phyloP scores from a whole-genome alignment of 257 asterid species.

The Petunia secreta region DNA sequence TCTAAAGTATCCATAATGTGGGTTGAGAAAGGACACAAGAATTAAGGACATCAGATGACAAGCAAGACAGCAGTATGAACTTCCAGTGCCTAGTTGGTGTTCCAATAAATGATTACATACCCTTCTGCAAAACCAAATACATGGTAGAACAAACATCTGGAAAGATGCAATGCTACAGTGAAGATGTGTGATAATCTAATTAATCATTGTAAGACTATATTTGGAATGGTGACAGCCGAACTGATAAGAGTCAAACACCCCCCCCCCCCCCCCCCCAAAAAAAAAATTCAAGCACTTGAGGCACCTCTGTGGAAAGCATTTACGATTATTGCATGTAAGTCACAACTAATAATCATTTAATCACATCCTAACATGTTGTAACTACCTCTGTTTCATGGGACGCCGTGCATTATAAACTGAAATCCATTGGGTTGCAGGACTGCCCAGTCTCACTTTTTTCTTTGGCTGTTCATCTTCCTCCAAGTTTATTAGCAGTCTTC shows the following conservation, averaged over 20 bases:
- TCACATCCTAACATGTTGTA: no score
- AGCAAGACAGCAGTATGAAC: background rate
- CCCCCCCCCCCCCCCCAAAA: background rate
- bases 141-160: background rate
- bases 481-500: constrained; percentile 82
- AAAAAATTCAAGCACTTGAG: constrained; percentile 1
- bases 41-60: background rate
- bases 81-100: background rate
- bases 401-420: constrained; percentile 92
- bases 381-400: constrained; percentile 95
- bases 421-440: constrained; percentile 98
- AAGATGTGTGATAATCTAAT: background rate
- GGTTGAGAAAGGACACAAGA: background rate
- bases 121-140: background rate
- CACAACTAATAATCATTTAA: background rate
- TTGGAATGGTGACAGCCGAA: background rate
- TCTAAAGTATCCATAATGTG: background rate
- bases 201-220: background rate
- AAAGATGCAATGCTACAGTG: background rate
- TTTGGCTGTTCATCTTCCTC: constrained; percentile 99
- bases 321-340: background rate
- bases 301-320: background rate
- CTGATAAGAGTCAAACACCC: no score
- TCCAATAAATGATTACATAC: background rate
- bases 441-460: constrained; percentile 93